Percentiles rank a stretch among this genome's conserved stretches.
Conservation (phyloP, 192 early-diverging fungal genomes). For the Backusella tarrabulga region DNA sequence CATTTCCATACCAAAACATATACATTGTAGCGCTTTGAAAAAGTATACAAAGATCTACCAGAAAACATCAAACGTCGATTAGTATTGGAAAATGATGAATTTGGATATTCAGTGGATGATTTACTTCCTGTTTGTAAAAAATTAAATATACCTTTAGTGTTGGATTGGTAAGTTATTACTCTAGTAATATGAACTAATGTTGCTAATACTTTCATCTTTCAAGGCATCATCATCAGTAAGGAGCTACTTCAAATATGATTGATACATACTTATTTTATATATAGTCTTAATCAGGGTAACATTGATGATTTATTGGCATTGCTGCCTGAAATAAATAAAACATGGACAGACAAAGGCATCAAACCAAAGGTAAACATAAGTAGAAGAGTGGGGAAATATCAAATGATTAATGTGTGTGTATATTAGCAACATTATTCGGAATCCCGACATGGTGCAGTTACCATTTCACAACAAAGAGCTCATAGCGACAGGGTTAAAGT, state of each 20-base stretch:
- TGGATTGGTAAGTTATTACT: conserved; percentile 43
- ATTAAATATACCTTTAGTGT: conserved; percentile 43
- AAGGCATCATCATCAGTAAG: conserved; percentile 38
- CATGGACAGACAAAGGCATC: conserved; percentile 43
- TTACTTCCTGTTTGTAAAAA: conserved; percentile 46
- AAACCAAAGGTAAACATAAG: conserved; percentile 36
- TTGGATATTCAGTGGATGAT: conserved; percentile 45
- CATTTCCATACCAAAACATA: neutral
- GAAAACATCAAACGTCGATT: conserved; percentile 39
- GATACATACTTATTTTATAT: neutral
- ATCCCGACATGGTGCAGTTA: conserved; percentile 34
- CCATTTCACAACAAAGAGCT: conserved; percentile 39
- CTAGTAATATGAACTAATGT: neutral
- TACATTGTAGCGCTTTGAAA: conserved; percentile 34
- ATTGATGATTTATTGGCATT: conserved; percentile 16
- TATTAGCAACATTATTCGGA: conserved; percentile 47
- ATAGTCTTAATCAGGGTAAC: conserved; percentile 27
- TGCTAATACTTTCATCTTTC: neutral
- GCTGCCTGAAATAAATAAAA: conserved; percentile 40
- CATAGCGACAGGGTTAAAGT: conserved; percentile 41
- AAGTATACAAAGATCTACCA: conserved; percentile 34
- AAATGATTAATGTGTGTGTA: neutral
- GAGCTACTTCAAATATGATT: neutral
- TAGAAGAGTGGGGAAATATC: neutral
- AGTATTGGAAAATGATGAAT: conserved; percentile 53